Evolutionary conservation across 2,329 filamentous ascomycete species (phyloP), one percentile per base, ranked within the genome.

Genomic region (Metarhizium rileyi): DNA sequence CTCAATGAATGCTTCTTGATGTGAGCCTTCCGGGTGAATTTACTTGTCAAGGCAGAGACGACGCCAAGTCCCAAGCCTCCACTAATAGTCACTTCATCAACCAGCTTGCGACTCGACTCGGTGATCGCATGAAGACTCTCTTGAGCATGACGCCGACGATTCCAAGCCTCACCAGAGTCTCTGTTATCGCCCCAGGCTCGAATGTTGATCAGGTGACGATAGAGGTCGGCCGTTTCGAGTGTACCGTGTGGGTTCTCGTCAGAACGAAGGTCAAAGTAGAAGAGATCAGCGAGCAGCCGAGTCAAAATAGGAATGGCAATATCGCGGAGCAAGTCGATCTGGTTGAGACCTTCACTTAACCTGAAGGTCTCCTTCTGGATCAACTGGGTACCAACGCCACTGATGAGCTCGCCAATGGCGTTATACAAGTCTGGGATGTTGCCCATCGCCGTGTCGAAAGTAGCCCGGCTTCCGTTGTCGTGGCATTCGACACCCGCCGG

Each of bases 301-400:
- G 78, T 72, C 4, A 78, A 80, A 1, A 76, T 67, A 10, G 81
- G 75, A 52, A 83, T 81, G 16, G 76, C 77, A 14, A 84, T 73
- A 45, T 82, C 77, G 12, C 70, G 67, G 48, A 72, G 63, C 20
- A 72, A 53, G 44, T 72, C 70, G 26, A 72, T 59, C 54, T 72
- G 69, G 51, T 64, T 58, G 1, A 71, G 62, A 0, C 64, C 67
- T 33, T 65, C 56, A 46, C 58, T 58, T 18, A 72, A 51, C 25
- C 52, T 57, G 49, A 72, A 71, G 0, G 61, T 57, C 56, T 69
- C 66, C 52, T 67, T 65, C 22, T 66, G 53, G 16, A 72, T 63
- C 69, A 76, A 56, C 74, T 61, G 50, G 2, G 52, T 27, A 4
- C 69, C 69, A 2, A 63, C 61, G 2, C 55, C 55, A 33, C 63